Base-by-base conservation (phyloP, 257 asterid genomes). In the Osmanthus fragrans region DNA sequence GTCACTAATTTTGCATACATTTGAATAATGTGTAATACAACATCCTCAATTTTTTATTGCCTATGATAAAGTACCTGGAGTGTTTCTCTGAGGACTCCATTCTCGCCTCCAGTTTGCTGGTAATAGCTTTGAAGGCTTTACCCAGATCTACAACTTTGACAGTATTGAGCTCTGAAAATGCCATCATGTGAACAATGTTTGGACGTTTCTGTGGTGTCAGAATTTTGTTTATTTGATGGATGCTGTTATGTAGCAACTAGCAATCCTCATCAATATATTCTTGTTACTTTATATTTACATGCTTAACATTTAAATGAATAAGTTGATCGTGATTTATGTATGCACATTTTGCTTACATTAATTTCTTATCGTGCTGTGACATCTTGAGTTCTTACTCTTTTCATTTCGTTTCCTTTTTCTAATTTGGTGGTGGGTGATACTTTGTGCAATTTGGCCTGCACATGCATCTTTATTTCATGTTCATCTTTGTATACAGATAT, bases 121-220 rank as follows among this genome's bases (percentile, higher is more conserved):
- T n/a, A n/a, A n/a, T n/a, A n/a, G n/a, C n/a, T n/a, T n/a, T n/a
- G n/a, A n/a, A n/a, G n/a, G n/a, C n/a, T n/a, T n/a, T n/a, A n/a
- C n/a, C n/a, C n/a, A n/a, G n/a, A n/a, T n/a, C n/a, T n/a, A n/a
- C n/a, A n/a, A n/a, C n/a, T 63, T 76, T 60, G 67, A 72, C 75
- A 76, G 74, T 74, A 76, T 54, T 77, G 81, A 76, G 78, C 66
- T 32, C 84, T 76, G 60, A 70, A 75, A 76, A 76, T 76, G 58
- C 77, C 77, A 76, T 79, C 47, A 71, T 73, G 71, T 65, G 72
- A 58, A 73, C 66, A 37, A 19, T 40, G 0, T 2, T 21, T 60
- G 68, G 76, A 60, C 13, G 51, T 23, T 70, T 85, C 56, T 72
- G 58, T 65, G 34, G 65, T 66, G 36, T 64, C 71, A 73, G 47